phyloP scores from a whole-genome alignment of 331 rosid species.

The Telfairia occidentalis region DNA sequence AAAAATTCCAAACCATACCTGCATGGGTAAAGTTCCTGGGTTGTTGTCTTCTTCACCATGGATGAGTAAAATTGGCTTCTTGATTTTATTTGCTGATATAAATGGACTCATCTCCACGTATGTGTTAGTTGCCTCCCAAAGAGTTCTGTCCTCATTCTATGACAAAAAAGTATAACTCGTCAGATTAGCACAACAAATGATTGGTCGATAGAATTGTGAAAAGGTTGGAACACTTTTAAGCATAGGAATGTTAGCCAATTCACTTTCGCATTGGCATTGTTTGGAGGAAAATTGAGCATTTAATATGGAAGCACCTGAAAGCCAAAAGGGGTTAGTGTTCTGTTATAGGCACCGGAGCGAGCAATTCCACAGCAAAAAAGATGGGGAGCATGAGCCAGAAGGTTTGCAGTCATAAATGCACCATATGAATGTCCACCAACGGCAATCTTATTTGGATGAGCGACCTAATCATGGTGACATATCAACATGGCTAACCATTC shows the following conservation, averaged over 20 bases:
- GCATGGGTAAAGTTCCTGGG: conserved; percentile 95
- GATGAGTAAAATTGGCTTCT: conserved; percentile 92
- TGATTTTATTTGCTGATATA: conserved; percentile 88
- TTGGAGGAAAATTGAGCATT: background rate
- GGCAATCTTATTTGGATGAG: conserved; percentile 85
- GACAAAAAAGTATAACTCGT: conserved; percentile 16
- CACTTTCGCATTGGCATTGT: background rate
- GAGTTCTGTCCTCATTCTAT: conserved; percentile 94
- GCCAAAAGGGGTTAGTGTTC: conserved; percentile 98
- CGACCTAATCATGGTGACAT: conserved; percentile 50
- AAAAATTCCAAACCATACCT: conserved; percentile 33
- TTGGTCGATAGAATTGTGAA: conserved; percentile 1
- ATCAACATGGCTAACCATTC: conserved; percentile 9
- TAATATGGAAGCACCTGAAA: conserved; percentile 59
- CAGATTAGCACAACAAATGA: conserved; percentile 12
- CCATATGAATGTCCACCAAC: conserved; percentile 99
- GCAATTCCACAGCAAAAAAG: conserved; percentile 96
- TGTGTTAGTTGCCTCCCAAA: conserved; percentile 85
- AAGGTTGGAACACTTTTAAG: background rate
- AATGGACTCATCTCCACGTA: conserved; percentile 98
- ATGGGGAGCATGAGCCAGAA: conserved; percentile 95
- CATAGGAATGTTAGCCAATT: background rate
- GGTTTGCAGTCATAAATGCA: conserved; percentile 99
- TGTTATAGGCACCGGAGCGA: conserved; percentile 98
- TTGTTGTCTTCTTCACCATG: conserved; percentile 99